These are phyloP conservation scores for Spirogloea muscicola DNA, from an alignment of 139 green algal genomes.

Conservation along the genomic window DNA sequence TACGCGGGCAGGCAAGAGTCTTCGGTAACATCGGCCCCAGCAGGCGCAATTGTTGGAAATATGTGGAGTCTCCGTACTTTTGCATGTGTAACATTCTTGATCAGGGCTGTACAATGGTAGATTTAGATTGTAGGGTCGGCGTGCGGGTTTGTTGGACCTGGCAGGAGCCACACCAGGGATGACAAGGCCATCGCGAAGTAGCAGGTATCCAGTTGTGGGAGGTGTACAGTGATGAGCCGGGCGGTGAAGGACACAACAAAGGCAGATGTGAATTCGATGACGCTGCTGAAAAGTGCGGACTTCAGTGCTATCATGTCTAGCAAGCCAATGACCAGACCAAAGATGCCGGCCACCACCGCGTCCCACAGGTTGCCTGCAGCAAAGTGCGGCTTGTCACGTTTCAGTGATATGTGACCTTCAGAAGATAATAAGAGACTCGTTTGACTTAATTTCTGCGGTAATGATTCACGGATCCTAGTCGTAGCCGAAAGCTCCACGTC, in stretches of 20 bases:
- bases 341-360: neutral
- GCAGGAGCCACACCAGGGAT: constrained; percentile 4
- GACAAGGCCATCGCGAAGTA: neutral
- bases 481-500: too few relatives aligned
- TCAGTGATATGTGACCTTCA: neutral
- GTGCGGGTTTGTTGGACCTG: too few relatives aligned
- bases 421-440: too few relatives aligned
- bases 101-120: too few relatives aligned
- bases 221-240: neutral
- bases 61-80: too few relatives aligned
- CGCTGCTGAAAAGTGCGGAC: neutral
- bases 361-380: constrained; percentile 16
- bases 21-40: too few relatives aligned
- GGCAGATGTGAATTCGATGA: neutral
- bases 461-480: too few relatives aligned
- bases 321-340: neutral
- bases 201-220: neutral
- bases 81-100: too few relatives aligned
- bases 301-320: neutral
- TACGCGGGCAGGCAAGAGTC: too few relatives aligned
- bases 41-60: too few relatives aligned
- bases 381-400: neutral
- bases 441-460: too few relatives aligned
- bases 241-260: neutral
- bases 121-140: too few relatives aligned